Conservation (phyloP, 805 yeast species). For the Sugiyamaella boreocaroliniensis region DNA sequence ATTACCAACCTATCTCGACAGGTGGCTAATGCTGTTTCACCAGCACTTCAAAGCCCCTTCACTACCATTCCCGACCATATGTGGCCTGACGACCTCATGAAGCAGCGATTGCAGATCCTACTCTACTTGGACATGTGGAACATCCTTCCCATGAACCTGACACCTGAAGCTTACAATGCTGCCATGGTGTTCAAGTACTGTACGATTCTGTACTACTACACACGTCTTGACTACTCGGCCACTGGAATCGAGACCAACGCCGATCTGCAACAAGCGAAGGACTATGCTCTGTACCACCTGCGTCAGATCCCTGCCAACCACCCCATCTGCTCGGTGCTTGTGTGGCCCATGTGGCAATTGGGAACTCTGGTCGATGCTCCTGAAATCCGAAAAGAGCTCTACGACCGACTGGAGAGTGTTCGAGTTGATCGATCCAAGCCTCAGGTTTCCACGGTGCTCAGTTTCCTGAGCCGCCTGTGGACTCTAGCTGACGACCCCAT, state of each 20-base stretch:
- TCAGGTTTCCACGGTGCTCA: neutral
- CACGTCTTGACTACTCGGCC: constrained; percentile 9
- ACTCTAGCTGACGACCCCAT: neutral
- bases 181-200: constrained; percentile 11
- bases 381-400: constrained; percentile 1
- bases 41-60: neutral
- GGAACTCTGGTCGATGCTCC: constrained; percentile 9
- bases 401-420: constrained; percentile 2
- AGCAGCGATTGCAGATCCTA: constrained; percentile 5
- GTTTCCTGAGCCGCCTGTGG: neutral
- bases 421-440: neutral
- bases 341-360: constrained; percentile 17
- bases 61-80: neutral
- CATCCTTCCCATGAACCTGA: constrained; percentile 4
- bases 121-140: constrained; percentile 3
- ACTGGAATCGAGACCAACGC: constrained; percentile 1
- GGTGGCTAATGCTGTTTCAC: neutral
- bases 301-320: constrained; percentile 2
- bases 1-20: neutral
- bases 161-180: constrained; percentile 6
- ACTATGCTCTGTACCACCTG: constrained; percentile 7
- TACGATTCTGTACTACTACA: constrained; percentile 8
- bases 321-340: constrained; percentile 1
- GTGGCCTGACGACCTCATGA: constrained; percentile 1
- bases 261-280: neutral